Percentiles rank a stretch among this genome's conserved stretches.
phyloP scores from a whole-genome alignment of 768 basidiomycete species.

The Boletus eberwhitei region DNA sequence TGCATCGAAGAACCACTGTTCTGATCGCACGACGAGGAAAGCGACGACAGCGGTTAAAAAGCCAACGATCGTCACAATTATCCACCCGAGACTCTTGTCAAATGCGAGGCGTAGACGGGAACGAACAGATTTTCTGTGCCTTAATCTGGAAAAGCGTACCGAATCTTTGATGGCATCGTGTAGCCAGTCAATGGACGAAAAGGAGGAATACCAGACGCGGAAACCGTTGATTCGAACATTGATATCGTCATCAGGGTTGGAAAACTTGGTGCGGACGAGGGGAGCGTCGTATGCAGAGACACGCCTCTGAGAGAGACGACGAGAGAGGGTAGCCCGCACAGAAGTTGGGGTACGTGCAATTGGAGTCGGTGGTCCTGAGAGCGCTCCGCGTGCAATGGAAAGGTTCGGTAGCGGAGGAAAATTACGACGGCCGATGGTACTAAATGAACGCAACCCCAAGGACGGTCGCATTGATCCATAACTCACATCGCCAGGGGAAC shows the following conservation, averaged over 20 bases:
- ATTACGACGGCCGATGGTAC: slow-evolving; percentile 34
- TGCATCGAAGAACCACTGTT: slow-evolving; percentile 86
- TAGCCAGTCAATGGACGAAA: slow-evolving; percentile 92
- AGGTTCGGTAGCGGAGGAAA: slow-evolving; percentile 38
- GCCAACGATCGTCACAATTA: slow-evolving; percentile 86
- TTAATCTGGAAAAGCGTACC: slow-evolving; percentile 68
- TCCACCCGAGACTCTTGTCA: slow-evolving; percentile 84
- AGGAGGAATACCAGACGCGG: slow-evolving; percentile 83
- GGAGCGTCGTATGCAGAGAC: slow-evolving; percentile 72
- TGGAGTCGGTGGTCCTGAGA: slow-evolving; percentile 39
- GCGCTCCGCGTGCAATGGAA: slow-evolving; percentile 28
- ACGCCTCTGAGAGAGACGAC: slow-evolving; percentile 50
- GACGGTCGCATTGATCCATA: slow-evolving; percentile 56
- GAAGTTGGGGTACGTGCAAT: slow-evolving; percentile 32
- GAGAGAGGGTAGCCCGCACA: slow-evolving; percentile 32
- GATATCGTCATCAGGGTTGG: slow-evolving; percentile 41
- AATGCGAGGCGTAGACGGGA: slow-evolving; percentile 58
- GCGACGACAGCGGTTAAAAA: slow-evolving; percentile 83
- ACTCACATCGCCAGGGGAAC: slow-evolving; percentile 28
- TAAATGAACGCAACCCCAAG: slow-evolving; percentile 23
- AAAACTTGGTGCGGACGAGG: slow-evolving; percentile 30
- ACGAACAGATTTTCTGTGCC: slow-evolving; percentile 66
- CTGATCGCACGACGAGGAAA: slow-evolving; percentile 79
- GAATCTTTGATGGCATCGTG: slow-evolving; percentile 97
- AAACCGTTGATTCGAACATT: slow-evolving; percentile 80